phyloP scores from a whole-genome alignment of 495 filamentous ascomycete genomes.

The Aspergillus nanangensis region DNA sequence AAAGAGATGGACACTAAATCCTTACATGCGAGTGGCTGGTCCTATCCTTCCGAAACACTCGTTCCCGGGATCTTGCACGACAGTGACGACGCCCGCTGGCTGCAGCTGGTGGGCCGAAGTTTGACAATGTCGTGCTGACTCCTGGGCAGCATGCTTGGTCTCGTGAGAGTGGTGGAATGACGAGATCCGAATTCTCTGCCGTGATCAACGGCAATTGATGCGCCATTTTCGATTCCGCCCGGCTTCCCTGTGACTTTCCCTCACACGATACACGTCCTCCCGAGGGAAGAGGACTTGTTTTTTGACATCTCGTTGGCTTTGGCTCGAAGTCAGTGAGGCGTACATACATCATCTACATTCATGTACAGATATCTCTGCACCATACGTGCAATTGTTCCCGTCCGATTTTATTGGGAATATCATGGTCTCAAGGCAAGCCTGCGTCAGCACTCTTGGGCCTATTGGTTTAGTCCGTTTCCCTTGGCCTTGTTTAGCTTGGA shows the following conservation, averaged over 20 bases:
- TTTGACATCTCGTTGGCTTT: neutral
- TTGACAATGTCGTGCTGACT: neutral
- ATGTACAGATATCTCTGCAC: slow-evolving; percentile 17
- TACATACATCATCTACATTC: slow-evolving; percentile 8
- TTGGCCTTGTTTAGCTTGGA: slow-evolving; percentile 1
- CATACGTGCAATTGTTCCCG: slow-evolving; percentile 7
- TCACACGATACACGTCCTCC: neutral
- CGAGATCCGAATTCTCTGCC: too few species aligned
- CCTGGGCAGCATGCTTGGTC: neutral
- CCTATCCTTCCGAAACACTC: slow-evolving; percentile 7
- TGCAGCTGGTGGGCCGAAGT: too few species aligned
- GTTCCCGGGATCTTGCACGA: too few species aligned
- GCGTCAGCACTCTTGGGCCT: neutral
- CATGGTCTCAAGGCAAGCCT: slow-evolving; percentile 4
- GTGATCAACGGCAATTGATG: neutral
- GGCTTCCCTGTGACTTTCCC: neutral
- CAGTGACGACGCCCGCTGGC: too few species aligned
- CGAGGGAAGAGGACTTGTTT: neutral
- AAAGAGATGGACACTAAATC: neutral
- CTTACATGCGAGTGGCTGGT: slow-evolving; percentile 3
- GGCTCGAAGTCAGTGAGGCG: neutral
- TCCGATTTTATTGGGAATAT: neutral
- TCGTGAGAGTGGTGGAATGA: neutral
- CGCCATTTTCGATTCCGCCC: neutral
- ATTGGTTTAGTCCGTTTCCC: slow-evolving; percentile 7